These are phyloP conservation scores for Botrytis hyacinthi DNA, from an alignment of 2,329 filamentous ascomycete species.

Conservation along the genomic window DNA sequence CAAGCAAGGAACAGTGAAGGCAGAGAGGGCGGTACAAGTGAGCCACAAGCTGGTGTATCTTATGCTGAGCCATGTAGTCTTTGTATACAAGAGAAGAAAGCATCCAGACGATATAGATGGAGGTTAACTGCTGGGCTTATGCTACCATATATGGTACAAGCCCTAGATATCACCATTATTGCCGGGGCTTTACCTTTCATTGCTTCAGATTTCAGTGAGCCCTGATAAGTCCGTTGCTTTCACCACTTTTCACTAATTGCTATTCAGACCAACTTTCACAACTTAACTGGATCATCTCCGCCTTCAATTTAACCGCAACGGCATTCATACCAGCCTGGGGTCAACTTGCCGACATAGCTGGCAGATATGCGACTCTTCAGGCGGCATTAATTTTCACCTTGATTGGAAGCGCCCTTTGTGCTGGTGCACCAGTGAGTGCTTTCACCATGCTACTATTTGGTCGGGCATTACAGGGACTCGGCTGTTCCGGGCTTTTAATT, in stretches of 20 bases:
- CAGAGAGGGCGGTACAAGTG: not conserved
- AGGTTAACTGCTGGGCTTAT: conserved; percentile 59
- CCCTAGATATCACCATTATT: conserved; percentile 63
- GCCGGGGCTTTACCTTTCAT: conserved; percentile 61
- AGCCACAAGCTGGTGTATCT: not conserved
- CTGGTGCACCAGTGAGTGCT: conserved; percentile 51
- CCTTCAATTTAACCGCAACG: conserved; percentile 66
- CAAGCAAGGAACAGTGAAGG: not conserved
- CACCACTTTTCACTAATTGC: not conserved
- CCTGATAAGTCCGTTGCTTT: not conserved
- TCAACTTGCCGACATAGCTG: conserved; percentile 64
- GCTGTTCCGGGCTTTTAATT: conserved; percentile 60
- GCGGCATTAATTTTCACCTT: conserved; percentile 55
- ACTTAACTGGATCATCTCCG: conserved; percentile 67
- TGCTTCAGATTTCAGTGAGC: conserved; percentile 60
- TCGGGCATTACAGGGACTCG: conserved; percentile 60
- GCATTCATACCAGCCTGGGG: conserved; percentile 66
- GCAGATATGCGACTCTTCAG: conserved; percentile 58
- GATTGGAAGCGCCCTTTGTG: conserved; percentile 60
- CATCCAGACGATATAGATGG: conserved; percentile 49
- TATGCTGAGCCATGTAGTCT: conserved; percentile 22
- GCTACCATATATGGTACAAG: conserved; percentile 59
- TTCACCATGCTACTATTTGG: conserved; percentile 63
- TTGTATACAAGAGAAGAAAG: conserved; percentile 37
- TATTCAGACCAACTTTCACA: conserved; percentile 51